Evolutionary conservation across 106 monocot species (phyloP).

Genomic region (Narthecium ossifragum): DNA sequence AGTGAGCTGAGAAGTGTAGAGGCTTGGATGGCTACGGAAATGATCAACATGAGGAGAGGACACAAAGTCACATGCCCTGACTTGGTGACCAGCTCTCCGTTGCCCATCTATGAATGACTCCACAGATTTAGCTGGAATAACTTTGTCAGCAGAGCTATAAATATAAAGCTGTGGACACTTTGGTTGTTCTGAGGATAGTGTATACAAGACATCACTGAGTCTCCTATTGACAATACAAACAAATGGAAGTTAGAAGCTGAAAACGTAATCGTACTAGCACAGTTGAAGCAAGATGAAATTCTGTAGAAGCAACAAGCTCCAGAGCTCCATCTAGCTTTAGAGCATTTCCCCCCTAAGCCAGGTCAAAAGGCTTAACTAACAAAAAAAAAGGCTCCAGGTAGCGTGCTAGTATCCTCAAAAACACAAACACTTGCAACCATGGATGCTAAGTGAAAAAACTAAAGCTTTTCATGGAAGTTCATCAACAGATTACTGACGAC

Average conservation of each 20-base stretch:
- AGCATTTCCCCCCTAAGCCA: too few relatives aligned
- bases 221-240: constrained; percentile 43
- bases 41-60: constrained; percentile 96
- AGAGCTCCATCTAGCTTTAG: too few relatives aligned
- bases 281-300: too few relatives aligned
- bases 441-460: too few relatives aligned
- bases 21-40: constrained; percentile 69
- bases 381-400: too few relatives aligned
- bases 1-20: constrained; percentile 70
- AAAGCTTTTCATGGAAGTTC: too few relatives aligned
- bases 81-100: constrained; percentile 59
- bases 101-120: constrained; percentile 74
- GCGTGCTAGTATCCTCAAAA: too few relatives aligned
- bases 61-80: constrained; percentile 72
- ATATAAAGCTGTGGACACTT: constrained; percentile 91
- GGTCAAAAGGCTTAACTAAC: too few relatives aligned
- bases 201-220: constrained; percentile 52
- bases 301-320: too few relatives aligned
- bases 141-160: constrained; percentile 91
- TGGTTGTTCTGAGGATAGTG: constrained; percentile 69
- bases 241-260: background rate
- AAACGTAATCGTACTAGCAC: too few relatives aligned
- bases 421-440: too few relatives aligned
- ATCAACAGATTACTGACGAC: too few relatives aligned
- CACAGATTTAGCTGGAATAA: constrained; percentile 78